Percentiles rank a stretch among this genome's conserved stretches.
Conservation (phyloP, 352 stramenopile genomes). For the Phytopythium kandeliae region DNA sequence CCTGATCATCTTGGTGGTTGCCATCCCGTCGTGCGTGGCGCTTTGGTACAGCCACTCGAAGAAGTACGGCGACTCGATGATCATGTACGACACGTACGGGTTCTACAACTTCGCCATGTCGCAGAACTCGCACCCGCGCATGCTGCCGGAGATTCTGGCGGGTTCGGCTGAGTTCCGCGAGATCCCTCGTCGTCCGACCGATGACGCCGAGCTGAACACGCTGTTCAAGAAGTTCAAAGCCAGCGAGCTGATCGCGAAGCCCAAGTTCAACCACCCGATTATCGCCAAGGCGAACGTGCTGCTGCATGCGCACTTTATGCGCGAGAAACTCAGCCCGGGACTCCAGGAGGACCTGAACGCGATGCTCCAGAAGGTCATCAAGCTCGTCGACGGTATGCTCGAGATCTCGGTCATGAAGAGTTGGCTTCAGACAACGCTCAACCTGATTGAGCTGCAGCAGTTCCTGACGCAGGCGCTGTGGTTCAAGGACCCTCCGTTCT, state of each 20-base stretch:
- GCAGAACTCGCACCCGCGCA: slow-evolving; percentile 92
- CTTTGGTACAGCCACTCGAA: slow-evolving; percentile 97
- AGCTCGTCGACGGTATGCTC: slow-evolving; percentile 98
- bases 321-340: slow-evolving; percentile 68
- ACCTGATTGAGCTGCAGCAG: slow-evolving; percentile 97
- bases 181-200: slow-evolving; percentile 51
- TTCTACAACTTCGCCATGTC: slow-evolving; percentile 98
- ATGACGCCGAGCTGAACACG: slow-evolving; percentile 56
- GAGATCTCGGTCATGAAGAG: slow-evolving; percentile 96
- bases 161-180: slow-evolving; percentile 89
- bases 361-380: slow-evolving; percentile 94
- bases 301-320: slow-evolving; percentile 94
- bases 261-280: slow-evolving; percentile 80
- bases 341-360: slow-evolving; percentile 88
- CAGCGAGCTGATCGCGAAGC: slow-evolving; percentile 74
- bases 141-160: slow-evolving; percentile 93
- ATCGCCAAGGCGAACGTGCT: slow-evolving; percentile 87
- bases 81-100: slow-evolving; percentile 99
- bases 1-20: slow-evolving; percentile 97
- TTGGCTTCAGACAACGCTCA: slow-evolving; percentile 93
- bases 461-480: slow-evolving; percentile 96
- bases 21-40: slow-evolving; percentile 94
- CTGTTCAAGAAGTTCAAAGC: slow-evolving; percentile 81
- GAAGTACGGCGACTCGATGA: slow-evolving; percentile 98
- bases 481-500: slow-evolving; percentile 88